Base-by-base conservation (phyloP, 129 eudicot genomes). In the Chrysanthemum makinoi region DNA sequence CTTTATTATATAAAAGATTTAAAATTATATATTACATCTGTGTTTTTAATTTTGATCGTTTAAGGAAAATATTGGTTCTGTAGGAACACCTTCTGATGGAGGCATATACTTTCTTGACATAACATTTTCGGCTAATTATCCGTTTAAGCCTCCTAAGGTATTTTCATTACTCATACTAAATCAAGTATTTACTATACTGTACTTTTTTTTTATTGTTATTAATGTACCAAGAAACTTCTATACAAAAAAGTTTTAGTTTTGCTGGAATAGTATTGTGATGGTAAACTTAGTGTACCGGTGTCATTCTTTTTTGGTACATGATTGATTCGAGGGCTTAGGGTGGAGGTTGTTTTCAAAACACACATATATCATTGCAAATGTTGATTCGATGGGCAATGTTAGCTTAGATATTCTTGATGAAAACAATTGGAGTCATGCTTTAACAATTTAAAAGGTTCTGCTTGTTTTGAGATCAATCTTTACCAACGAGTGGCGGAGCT, bases 21-120 rank as follows among this genome's bases (percentile, higher is more conserved):
- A n/a, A n/a, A n/a, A n/a, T n/a, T n/a, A n/a, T n/a, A n/a, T 39
- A 28, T 73, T 28, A 8, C 33, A 35, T 7, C 6, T 8, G 0
- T 30, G 49, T 9, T 47, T 43, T 72, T 78, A n/a, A 43, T 49
- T 39, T 78, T 47, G 53, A 22, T 63, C 53, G 19, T 39, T 68
- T 24, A 12, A 52, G 59, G 58, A 35, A 39, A 26, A 39, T 6
- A 6, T 39, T 39, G 46, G 10, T 7, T 39, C 30, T 76, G 72
- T 67, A 94, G 99, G 96, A 74, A 90, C 97, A 44, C 99, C 99
- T 35, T 95, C 86, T 79, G 85, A 86, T 75, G 96, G 96, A 52
- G 99, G 99, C 47, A 90, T 90, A 74, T 95, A 80, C 85, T 95
- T 95, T 76, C 97, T 95, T 72, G 97, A 95, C 83, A 90, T 95